Evolutionary conservation across 352 stramenopile genomes (phyloP).

Genomic region (Thalassiosira delicatula): DNA sequence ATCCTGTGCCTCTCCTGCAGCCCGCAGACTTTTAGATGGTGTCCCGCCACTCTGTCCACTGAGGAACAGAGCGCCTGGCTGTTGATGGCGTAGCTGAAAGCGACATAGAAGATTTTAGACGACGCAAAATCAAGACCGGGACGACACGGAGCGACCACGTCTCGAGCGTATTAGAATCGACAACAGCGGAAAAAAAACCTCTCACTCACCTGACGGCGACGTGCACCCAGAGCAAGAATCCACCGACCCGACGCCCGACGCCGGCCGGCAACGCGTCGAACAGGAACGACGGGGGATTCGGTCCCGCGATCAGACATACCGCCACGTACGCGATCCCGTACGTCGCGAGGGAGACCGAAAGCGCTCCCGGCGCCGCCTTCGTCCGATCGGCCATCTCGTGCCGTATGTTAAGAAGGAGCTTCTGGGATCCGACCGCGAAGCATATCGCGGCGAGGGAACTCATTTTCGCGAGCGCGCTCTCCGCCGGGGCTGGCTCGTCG

Average conservation of each 20-base stretch:
- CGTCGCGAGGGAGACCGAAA: conserved; percentile 58
- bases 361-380: conserved; percentile 57
- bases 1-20: conserved; percentile 40
- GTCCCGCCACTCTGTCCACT: conserved; percentile 65
- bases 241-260: conserved; percentile 56
- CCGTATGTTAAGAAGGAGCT: conserved; percentile 77
- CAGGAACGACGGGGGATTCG: conserved; percentile 74
- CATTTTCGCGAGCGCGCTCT: conserved; percentile 46
- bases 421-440: conserved; percentile 80
- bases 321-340: conserved; percentile 71
- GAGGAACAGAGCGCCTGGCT: conserved; percentile 77
- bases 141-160: too few species aligned
- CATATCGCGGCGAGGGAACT: conserved; percentile 46
- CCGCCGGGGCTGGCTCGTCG: neutral
- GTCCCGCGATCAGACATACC: conserved; percentile 65
- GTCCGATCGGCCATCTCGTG: conserved; percentile 70
- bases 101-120: too few species aligned
- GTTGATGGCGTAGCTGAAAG: conserved; percentile 77
- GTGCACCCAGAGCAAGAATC: conserved; percentile 77
- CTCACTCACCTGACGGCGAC: conserved; percentile 56
- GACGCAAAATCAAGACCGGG: too few species aligned
- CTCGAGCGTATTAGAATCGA: too few species aligned
- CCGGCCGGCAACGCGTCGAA: conserved; percentile 74
- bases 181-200: too few species aligned
- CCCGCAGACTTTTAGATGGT: conserved; percentile 30